Conservation (phyloP, 495 filamentous ascomycete genomes). For the Delitschia confertaspora region DNA sequence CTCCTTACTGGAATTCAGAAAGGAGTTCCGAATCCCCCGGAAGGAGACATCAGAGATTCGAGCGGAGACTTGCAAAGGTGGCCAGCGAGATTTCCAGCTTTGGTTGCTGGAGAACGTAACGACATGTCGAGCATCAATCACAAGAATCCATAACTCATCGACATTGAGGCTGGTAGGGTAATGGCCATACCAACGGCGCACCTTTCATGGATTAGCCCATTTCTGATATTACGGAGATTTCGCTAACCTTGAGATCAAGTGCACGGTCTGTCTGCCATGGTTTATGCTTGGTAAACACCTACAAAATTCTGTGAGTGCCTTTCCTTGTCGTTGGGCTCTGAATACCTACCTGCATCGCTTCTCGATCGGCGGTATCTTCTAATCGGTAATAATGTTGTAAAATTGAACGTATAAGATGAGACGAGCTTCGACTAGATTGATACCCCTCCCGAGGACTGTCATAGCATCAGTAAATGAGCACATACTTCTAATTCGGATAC, state of each 20-base stretch:
- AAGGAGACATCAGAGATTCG: conserved; percentile 36
- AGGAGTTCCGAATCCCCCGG: conserved; percentile 32
- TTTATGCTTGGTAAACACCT: conserved; percentile 35
- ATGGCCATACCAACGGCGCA: conserved; percentile 37
- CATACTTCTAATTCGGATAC: too few species aligned
- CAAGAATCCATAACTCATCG: conserved; percentile 37
- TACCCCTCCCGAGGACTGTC: conserved; percentile 34
- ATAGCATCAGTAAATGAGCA: too few species aligned
- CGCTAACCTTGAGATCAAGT: conserved; percentile 36
- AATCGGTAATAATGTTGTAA: conserved; percentile 37
- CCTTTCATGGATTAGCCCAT: too few species aligned
- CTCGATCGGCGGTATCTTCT: conserved; percentile 36
- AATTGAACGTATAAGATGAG: conserved; percentile 33
- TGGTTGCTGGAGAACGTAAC: conserved; percentile 38
- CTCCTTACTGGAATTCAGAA: conserved; percentile 23
- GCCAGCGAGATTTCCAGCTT: conserved; percentile 36
- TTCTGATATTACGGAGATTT: too few species aligned
- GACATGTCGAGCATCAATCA: conserved; percentile 32
- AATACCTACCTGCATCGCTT: conserved; percentile 24
- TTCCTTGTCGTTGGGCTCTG: background rate
- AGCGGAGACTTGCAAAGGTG: conserved; percentile 32
- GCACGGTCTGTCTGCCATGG: conserved; percentile 35
- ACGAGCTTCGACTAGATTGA: conserved; percentile 28
- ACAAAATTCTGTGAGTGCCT: background rate
- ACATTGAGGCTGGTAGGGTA: conserved; percentile 35